Evolutionary conservation across 176 grass and related monocot genomes (phyloP), one percentile per base, ranked within the genome.

Genomic region (Alopecurus myosuroides): DNA sequence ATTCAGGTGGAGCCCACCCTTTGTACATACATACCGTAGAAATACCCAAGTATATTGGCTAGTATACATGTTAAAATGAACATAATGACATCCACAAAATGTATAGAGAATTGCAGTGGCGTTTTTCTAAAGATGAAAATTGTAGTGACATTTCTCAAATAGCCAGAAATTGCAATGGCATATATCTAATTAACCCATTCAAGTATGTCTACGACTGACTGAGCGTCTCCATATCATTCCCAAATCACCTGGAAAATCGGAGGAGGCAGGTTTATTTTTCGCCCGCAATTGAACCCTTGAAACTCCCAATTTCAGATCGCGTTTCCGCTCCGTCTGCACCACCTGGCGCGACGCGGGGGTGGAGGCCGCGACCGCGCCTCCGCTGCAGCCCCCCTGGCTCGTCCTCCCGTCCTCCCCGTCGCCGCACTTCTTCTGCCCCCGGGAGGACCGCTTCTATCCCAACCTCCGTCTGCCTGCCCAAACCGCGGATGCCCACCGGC

Each of bases 271-370:
- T n/a, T n/a, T n/a, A n/a, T n/a, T n/a, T n/a, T n/a, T n/a, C n/a
- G n/a, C n/a, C n/a, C 22, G 30, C 56, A 60, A 30, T 9, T 12
- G 5, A 45, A 25, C 25, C 65, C 52, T 18, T 37, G 64, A 25
- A 48, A n/a, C 9, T 9, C 71, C 52, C 44, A 18, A 70, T 46
- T n/a, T 67, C 60, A 41, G 78, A 82, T 77, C 31, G 72, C 75
- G 89, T 7, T 94, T 94, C 79, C 79, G 83, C 77, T 55, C 92
- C 48, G 92, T 89, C 51, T 89, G 86, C 81, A 89, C 89, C 12
- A 83, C 85, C 53, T 94, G 89, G 92, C 74, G 88, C 0, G 12
- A 41, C 6, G 89, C 89, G 26, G 81, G 85, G 15, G 50, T 7
- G 46, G 82, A 19, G 11, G 82, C 83, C 17, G 72, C 82, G 49